These are phyloP conservation scores for Kwoniella sp. DNA, from an alignment of 768 basidiomycete species.

Conservation along the genomic window DNA sequence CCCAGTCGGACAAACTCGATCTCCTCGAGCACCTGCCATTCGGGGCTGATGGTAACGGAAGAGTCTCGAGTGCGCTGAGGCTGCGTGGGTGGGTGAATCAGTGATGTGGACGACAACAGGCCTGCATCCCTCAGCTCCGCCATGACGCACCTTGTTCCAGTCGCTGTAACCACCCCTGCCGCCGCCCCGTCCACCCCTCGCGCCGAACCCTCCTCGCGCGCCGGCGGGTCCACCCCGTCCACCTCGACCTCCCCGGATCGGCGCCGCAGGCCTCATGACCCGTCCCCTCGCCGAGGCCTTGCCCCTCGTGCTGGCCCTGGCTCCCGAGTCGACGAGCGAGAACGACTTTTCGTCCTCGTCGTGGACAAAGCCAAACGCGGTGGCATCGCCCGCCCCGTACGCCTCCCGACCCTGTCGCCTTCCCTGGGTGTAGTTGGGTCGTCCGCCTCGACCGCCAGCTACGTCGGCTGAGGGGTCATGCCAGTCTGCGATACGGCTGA, in stretches of 20 bases:
- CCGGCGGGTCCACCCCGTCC: conserved; percentile 27
- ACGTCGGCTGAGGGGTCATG: conserved; percentile 32
- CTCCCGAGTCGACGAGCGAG: conserved; percentile 84
- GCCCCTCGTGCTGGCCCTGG: conserved; percentile 18
- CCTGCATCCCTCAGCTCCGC: background rate
- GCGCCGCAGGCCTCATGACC: conserved; percentile 27
- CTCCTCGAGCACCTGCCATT: conserved; percentile 95
- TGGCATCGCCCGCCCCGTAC: conserved; percentile 71
- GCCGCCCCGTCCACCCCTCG: conserved; percentile 34
- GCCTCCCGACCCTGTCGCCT: conserved; percentile 60
- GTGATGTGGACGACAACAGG: background rate
- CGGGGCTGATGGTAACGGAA: conserved; percentile 83
- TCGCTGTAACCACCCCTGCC: conserved; percentile 57
- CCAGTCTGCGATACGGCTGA: conserved; percentile 97
- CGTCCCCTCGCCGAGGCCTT: conserved; percentile 16
- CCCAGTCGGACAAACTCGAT: conserved; percentile 88
- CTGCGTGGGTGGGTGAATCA: background rate
- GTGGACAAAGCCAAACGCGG: conserved; percentile 93
- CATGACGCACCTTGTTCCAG: conserved; percentile 76
- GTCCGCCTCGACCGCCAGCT: conserved; percentile 7
- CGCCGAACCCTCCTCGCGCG: conserved; percentile 29
- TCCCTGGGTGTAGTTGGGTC: conserved; percentile 5
- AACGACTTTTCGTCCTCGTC: conserved; percentile 97
- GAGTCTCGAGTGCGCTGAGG: conserved; percentile 84
- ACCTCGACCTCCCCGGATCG: conserved; percentile 53